Evolutionary conservation across 2,329 filamentous ascomycete species (phyloP), one percentile per base, ranked within the genome.

Genomic region (Alternaria gaisen): DNA sequence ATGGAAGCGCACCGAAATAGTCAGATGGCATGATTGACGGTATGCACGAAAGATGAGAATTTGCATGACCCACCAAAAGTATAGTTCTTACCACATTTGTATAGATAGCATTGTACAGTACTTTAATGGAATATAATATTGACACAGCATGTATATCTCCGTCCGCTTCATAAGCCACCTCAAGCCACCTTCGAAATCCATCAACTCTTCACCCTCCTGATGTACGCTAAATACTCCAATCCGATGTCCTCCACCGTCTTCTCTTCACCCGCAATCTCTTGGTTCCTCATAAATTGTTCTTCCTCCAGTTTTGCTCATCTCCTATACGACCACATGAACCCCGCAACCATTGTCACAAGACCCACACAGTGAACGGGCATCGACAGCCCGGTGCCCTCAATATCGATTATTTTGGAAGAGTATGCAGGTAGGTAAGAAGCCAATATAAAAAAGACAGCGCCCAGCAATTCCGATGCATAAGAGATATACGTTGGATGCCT

Each of bases 1-100:
- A 59, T 59, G 57, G 20, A 52, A 18, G 55, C 48, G 40, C 47
- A 58, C 32, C 30, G 24, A 10, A 40, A 53, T 36, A 32, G 24
- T 53, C 42, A 26, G 20, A 48, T 55, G 42, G 43, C 10, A 30
- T 47, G 43, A 32, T 32, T 3, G 5, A 47, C 10, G 43, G 32
- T 11, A 20, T 32, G 26, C 14, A 20, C 6, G 0, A 3, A 11
- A 32, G n/a, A 14, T 32, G 26, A 47, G 26, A n/a, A 47, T 38
- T 36, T 36, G 20, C 7, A 50, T 14, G 30, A 20, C 10, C 30
- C 18, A 30, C n/a, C 16, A 38, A 32, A 32, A 47, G 43, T 47
- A 30, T n/a, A 47, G 20, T 46, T 20, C 11, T 12, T 12, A 47
- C 28, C 30, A 46, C 18, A n/a, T 46, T 18, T 46, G 28, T 11